Evolutionary conservation across 148 eudicot species (phyloP).

Genomic region (Amaranthus hypochondriacus): DNA sequence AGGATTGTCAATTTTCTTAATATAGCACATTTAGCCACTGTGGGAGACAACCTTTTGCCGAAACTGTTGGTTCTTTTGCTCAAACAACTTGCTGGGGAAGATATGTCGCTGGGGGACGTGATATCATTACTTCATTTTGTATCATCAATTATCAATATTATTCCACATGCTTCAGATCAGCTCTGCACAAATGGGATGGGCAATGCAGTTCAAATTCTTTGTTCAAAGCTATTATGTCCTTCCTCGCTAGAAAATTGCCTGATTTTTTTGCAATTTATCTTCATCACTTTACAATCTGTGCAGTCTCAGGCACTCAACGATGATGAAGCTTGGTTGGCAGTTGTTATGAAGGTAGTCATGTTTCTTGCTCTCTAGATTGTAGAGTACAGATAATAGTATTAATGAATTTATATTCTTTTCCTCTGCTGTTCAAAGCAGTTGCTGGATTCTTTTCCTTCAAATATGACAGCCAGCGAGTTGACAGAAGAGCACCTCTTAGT

Average conservation of each 20-base stretch:
- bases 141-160: slow-evolving; percentile 37
- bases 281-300: slow-evolving; percentile 49
- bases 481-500: slow-evolving; percentile 51
- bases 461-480: slow-evolving; percentile 46
- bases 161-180: slow-evolving; percentile 78
- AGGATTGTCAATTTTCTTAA: slow-evolving; percentile 31
- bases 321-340: slow-evolving; percentile 63
- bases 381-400: not conserved
- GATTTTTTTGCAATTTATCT: slow-evolving; percentile 45
- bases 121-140: slow-evolving; percentile 42
- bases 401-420: not conserved
- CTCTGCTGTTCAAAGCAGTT: slow-evolving; percentile 36
- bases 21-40: slow-evolving; percentile 55
- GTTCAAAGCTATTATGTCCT: slow-evolving; percentile 31
- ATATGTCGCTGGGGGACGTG: slow-evolving; percentile 42
- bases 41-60: slow-evolving; percentile 61
- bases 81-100: slow-evolving; percentile 43
- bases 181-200: slow-evolving; percentile 72
- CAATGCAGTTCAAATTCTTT: slow-evolving; percentile 47
- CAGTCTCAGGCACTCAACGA: slow-evolving; percentile 46
- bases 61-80: slow-evolving; percentile 49
- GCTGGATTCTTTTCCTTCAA: slow-evolving; percentile 41
- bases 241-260: slow-evolving; percentile 33
- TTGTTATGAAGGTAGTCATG: slow-evolving; percentile 58
- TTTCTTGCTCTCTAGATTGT: slow-evolving; percentile 6